Base-by-base conservation (phyloP, 148 eudicot species). In the Chenopodium berlandieri region DNA sequence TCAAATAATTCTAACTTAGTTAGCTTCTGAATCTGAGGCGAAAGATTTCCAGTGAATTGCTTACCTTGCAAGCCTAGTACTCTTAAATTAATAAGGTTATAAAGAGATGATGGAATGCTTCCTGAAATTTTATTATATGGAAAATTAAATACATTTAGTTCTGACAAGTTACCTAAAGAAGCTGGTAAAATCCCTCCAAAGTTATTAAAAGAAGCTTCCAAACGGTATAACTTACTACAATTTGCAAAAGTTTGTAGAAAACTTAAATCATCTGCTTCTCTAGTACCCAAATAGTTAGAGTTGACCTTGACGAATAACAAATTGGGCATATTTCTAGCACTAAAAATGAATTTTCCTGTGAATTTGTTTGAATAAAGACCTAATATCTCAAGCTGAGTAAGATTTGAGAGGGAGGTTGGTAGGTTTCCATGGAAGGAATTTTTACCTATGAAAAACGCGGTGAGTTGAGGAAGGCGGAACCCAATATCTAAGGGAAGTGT, bases 181-280 rank as follows among this genome's bases (percentile, higher is more conserved):
- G 37, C 10, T 2, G 88, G 88, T 60, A 85, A 23, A 7, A 12
- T 50, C 58, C 88, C 88, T 27, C 83, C 78, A 67, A 85, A 79
- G 22, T 82, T 54, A n/a, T 85, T 85, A 2, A 0, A 0, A 30
- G 25, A 4, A 75, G 9, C 31, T 54, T 16, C 9, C 70, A 66
- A 30, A 4, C 2, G 13, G 7, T 27, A 13, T 23, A 78, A 78
- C 0, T 65, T 25, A 14, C 60, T 65, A 65, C 72, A 78, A 16
- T 78, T 78, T 23, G 4, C 58, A 13, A 78, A 4, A 64, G 71
- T 44, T 16, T 66, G 34, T 46, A 78, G 10, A 65, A 78, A 78
- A 27, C 12, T 7, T 66, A 78, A 64, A 27, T 78, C 80, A 78
- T 31, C 72, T 3, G 37, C 72, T 65, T 78, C 37, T 23, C 72